Percentiles rank a stretch among this genome's conserved stretches.
These are phyloP conservation scores for Fusarium chuoi DNA, from an alignment of 2,329 filamentous ascomycete genomes.

Conservation along the genomic window DNA sequence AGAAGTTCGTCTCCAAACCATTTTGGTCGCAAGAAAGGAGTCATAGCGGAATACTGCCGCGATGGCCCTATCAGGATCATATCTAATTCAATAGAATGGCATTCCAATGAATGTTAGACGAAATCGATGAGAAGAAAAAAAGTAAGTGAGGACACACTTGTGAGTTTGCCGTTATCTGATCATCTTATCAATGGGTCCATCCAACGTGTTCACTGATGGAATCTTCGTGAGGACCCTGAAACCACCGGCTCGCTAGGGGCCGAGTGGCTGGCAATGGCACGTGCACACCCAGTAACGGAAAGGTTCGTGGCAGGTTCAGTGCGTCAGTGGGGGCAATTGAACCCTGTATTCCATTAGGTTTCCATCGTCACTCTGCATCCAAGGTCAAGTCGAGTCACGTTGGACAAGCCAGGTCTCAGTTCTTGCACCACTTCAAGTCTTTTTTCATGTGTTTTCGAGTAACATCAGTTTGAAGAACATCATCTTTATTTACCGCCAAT, in stretches of 20 bases:
- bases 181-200: slow-evolving; percentile 31
- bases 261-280: slow-evolving; percentile 33
- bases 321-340: slow-evolving; percentile 33
- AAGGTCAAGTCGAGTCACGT: slow-evolving; percentile 17
- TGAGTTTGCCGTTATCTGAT: slow-evolving; percentile 30
- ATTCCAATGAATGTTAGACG: neutral
- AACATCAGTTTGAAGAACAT: neutral
- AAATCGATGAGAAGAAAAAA: neutral
- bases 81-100: neutral
- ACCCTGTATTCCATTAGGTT: slow-evolving; percentile 30
- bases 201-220: neutral
- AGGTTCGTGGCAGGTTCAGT: slow-evolving; percentile 28
- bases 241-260: slow-evolving; percentile 15
- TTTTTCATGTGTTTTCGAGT: slow-evolving; percentile 14
- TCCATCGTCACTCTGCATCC: slow-evolving; percentile 37
- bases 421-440: slow-evolving; percentile 13
- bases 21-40: neutral
- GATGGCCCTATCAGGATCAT: neutral
- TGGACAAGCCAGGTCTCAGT: slow-evolving; percentile 10
- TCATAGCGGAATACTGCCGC: neutral
- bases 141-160: neutral
- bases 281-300: slow-evolving; percentile 34
- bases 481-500: slow-evolving; percentile 10
- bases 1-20: neutral
- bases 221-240: slow-evolving; percentile 27